Evolutionary conservation across 768 basidiomycete genomes (phyloP), one percentile per base, ranked within the genome.

Genomic region (Panus rudis): DNA sequence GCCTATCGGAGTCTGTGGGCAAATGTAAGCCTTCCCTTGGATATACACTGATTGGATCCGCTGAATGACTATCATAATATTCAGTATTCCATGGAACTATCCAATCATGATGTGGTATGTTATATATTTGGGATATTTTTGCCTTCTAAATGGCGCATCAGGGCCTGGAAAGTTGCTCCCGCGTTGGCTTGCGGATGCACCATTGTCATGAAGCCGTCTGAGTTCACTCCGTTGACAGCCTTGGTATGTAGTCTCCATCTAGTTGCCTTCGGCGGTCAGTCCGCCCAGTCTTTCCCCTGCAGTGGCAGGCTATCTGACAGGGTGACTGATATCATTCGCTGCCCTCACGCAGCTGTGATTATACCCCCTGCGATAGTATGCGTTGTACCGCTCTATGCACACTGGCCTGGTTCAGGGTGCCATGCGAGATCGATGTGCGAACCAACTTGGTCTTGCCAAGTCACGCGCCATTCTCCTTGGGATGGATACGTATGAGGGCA

Each of bases 201-300:
- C 19, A 83, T 94, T 57, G 84, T 97, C 54, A 86, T 98, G 82
- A 97, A 96, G 62, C 90, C 92, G 2, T 92, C 87, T 12, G 91
- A 93, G 62, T 59, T 90, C 42, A 89, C 85, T 1, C 88, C 89
- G 10, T 68, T 92, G 38, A 86, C 89, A 20, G 88, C 88, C 6
- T 70, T 92, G 51, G 83, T 87, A 62, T 42, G 47, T 46, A 13
- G 20, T 25, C 17, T 19, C 21, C 37, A 16, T 30, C n/a, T n/a
- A n/a, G n/a, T n/a, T n/a, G n/a, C n/a, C n/a, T n/a, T n/a, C n/a
- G n/a, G n/a, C n/a, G n/a, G n/a, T n/a, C n/a, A n/a, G n/a, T 19
- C 17, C 28, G 37, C 34, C 32, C 22, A 14, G 17, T 37, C 35
- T 50, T 35, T 39, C 35, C 20, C 24, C 6, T 26, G 16, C 39